These are phyloP conservation scores for Aulographum hederae DNA, from an alignment of 2,329 filamentous ascomycete genomes.

Conservation along the genomic window DNA sequence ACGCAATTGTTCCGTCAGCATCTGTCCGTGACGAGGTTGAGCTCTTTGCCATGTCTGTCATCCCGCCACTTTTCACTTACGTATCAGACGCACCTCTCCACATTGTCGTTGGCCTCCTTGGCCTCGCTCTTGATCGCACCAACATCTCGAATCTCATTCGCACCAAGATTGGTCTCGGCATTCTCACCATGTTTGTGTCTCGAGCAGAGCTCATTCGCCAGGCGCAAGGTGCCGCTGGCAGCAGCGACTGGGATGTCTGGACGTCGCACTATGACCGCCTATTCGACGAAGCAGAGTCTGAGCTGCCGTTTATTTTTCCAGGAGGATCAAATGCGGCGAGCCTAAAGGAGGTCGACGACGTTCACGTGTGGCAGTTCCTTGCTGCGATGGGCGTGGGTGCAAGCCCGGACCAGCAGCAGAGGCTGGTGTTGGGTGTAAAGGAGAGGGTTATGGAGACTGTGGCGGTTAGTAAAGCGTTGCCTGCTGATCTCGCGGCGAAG, in stretches of 20 bases:
- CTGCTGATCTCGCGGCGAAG: constrained; percentile 65
- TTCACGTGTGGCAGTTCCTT: constrained; percentile 96
- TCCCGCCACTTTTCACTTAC: constrained; percentile 77
- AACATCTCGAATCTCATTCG: constrained; percentile 72
- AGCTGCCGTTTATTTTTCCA: constrained; percentile 73
- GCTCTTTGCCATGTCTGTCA: constrained; percentile 70
- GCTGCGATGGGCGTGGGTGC: constrained; percentile 89
- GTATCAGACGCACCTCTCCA: constrained; percentile 80
- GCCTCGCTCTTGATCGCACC: constrained; percentile 62
- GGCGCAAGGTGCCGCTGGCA: neutral
- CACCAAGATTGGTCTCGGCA: constrained; percentile 72
- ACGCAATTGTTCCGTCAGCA: constrained; percentile 40
- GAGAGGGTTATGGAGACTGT: constrained; percentile 96
- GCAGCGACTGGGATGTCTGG: neutral
- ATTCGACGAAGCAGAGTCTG: constrained; percentile 74
- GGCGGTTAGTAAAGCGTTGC: constrained; percentile 70
- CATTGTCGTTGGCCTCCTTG: constrained; percentile 79
- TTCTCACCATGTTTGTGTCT: constrained; percentile 86
- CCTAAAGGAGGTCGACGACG: constrained; percentile 79
- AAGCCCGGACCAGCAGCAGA: constrained; percentile 84
- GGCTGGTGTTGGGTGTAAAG: constrained; percentile 88
- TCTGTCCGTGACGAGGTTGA: constrained; percentile 82
- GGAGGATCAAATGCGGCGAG: constrained; percentile 29
- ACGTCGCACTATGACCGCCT: constrained; percentile 48
- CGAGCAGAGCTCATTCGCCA: constrained; percentile 55